Percentiles rank a stretch among this genome's conserved stretches.
These are phyloP conservation scores for Puccinia coronata DNA, from an alignment of 1,284 basidiomycete species.

Conservation along the genomic window DNA sequence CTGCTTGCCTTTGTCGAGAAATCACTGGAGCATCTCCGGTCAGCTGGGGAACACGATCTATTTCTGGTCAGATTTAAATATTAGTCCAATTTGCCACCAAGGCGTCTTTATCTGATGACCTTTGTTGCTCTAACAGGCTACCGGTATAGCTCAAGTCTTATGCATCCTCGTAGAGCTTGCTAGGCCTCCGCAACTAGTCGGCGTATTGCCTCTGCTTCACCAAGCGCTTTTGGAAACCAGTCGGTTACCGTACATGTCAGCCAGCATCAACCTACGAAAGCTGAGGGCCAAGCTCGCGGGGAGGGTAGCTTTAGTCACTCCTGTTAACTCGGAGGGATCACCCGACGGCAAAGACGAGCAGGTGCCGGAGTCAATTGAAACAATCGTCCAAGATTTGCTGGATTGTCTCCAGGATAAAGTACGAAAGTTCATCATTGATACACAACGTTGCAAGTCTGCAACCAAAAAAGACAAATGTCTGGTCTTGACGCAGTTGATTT, in stretches of 20 bases:
- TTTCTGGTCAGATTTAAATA: constrained; percentile 32
- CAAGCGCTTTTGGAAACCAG: constrained; percentile 14
- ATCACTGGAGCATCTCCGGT: constrained; percentile 60
- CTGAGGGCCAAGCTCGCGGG: constrained; percentile 56
- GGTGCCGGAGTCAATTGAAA: constrained; percentile 77
- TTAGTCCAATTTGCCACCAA: constrained; percentile 13
- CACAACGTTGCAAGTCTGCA: constrained; percentile 5
- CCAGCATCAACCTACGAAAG: constrained; percentile 52
- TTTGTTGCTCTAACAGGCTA: constrained; percentile 62
- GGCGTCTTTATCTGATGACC: constrained; percentile 40
- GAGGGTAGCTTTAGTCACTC: constrained; percentile 52
- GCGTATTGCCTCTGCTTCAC: constrained; percentile 49
- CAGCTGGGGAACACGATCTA: constrained; percentile 14
- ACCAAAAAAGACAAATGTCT: background rate
- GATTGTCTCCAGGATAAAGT: constrained; percentile 79
- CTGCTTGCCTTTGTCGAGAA: constrained; percentile 65
- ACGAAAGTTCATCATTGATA: constrained; percentile 46
- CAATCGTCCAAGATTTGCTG: constrained; percentile 73
- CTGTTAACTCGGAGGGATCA: background rate
- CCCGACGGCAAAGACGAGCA: constrained; percentile 61
- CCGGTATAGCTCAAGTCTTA: constrained; percentile 72
- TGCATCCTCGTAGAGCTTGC: constrained; percentile 72
- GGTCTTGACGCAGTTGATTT: background rate
- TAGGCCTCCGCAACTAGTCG: constrained; percentile 52
- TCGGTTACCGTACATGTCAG: constrained; percentile 52